These are phyloP conservation scores for Pseudoturritis turrita DNA, from an alignment of 345 rosid species.

Conservation along the genomic window DNA sequence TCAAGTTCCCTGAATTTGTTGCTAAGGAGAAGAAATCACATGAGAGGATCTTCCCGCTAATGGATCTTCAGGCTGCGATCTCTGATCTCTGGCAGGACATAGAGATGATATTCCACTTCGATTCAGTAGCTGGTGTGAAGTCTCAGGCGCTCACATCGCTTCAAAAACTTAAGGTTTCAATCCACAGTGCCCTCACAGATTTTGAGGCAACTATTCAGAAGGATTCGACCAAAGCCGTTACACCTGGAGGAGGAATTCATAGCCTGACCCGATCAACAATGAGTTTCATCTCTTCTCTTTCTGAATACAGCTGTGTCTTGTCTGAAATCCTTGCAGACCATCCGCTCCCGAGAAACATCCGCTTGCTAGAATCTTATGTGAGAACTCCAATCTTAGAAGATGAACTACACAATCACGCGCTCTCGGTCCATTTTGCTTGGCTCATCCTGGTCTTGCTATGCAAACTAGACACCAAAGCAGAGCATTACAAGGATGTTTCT, in stretches of 20 bases:
- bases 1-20: constrained; percentile 64
- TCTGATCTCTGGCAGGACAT: constrained; percentile 65
- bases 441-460: constrained; percentile 66
- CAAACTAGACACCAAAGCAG: constrained; percentile 72
- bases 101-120: constrained; percentile 55
- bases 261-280: constrained; percentile 59
- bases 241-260: constrained; percentile 71
- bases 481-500: constrained; percentile 61
- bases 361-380: constrained; percentile 48
- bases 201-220: constrained; percentile 56
- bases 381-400: constrained; percentile 37
- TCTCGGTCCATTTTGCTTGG: constrained; percentile 56
- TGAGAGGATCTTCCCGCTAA: constrained; percentile 50
- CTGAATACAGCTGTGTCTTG: constrained; percentile 46
- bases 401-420: constrained; percentile 26
- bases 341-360: constrained; percentile 35
- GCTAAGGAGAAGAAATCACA: constrained; percentile 53
- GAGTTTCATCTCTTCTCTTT: constrained; percentile 62
- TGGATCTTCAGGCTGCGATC: constrained; percentile 62
- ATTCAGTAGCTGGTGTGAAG: constrained; percentile 47
- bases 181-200: constrained; percentile 36
- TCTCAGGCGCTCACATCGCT: constrained; percentile 51
- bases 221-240: constrained; percentile 39
- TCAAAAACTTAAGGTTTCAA: constrained; percentile 49
- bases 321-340: constrained; percentile 53